phyloP scores from a whole-genome alignment of 345 rosid genomes.

The Rhodomyrtus tomentosa region DNA sequence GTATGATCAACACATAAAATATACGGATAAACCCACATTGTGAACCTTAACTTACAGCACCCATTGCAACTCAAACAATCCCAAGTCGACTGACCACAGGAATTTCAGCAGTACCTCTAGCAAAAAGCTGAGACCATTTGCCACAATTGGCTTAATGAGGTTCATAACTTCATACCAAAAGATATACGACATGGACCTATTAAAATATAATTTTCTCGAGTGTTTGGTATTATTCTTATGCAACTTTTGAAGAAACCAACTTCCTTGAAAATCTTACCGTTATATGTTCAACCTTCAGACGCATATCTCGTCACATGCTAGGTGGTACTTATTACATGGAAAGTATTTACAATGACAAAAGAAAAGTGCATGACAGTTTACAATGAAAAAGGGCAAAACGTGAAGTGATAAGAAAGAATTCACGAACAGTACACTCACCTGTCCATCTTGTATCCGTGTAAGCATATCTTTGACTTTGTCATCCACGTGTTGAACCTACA shows the following conservation, averaged over 20 bases:
- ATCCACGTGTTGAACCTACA: constrained; percentile 75
- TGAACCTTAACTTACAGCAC: not conserved
- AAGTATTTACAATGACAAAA: not conserved
- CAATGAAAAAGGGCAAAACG: not conserved
- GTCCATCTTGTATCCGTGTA: constrained; percentile 37
- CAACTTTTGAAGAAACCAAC: not conserved
- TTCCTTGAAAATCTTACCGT: not conserved
- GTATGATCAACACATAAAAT: not conserved
- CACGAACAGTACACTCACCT: constrained; percentile 17
- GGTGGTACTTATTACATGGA: not conserved
- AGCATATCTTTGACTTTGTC: constrained; percentile 65
- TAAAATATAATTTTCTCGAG: not conserved
- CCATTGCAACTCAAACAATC: not conserved
- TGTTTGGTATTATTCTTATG: not conserved
- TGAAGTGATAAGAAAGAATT: not conserved
- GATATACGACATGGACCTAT: not conserved
- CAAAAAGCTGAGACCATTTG: not conserved
- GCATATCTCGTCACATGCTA: not conserved
- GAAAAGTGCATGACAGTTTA: not conserved
- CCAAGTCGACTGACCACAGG: not conserved
- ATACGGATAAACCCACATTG: not conserved
- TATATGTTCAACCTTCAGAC: not conserved
- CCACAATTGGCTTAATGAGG: not conserved
- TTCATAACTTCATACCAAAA: not conserved
- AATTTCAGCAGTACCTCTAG: not conserved